Percentiles rank a stretch among this genome's conserved stretches.
These are phyloP conservation scores for Dittrichia graveolens DNA, from an alignment of 129 eudicot genomes.

Conservation along the genomic window DNA sequence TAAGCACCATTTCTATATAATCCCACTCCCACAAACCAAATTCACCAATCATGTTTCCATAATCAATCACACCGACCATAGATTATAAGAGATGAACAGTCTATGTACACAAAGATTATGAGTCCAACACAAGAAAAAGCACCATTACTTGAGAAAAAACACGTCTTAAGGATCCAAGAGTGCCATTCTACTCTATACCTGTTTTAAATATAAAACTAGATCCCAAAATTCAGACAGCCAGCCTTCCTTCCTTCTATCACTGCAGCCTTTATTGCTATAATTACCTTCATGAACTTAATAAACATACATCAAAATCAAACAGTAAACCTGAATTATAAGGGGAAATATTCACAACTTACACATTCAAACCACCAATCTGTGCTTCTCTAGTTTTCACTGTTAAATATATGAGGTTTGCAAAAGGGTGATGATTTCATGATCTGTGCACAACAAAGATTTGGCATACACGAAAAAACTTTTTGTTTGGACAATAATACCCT, in stretches of 20 bases:
- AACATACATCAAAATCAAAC: not conserved
- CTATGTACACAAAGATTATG: conserved; percentile 3
- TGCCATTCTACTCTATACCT: no score
- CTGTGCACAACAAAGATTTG: no score
- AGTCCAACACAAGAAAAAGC: not conserved
- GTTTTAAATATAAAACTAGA: not conserved
- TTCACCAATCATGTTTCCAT: not conserved
- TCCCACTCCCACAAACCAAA: no score
- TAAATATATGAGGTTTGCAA: no score
- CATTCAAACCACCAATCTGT: no score
- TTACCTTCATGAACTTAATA: conserved; percentile 2
- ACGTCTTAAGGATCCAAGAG: conserved; percentile 8
- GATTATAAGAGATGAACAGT: conserved; percentile 15
- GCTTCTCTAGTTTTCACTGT: no score
- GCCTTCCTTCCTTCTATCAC: not conserved
- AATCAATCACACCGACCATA: not conserved
- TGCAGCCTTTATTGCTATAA: conserved; percentile 20
- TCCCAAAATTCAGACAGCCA: not conserved
- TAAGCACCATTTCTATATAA: no score
- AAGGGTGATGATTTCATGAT: no score
- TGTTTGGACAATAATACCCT: no score
- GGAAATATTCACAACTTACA: not conserved
- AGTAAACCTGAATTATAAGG: conserved; percentile 14
- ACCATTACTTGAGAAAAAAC: not conserved
- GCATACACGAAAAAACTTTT: no score